phyloP scores from a whole-genome alignment of 371 early-diverging fungal species.

The Circinella minor region DNA sequence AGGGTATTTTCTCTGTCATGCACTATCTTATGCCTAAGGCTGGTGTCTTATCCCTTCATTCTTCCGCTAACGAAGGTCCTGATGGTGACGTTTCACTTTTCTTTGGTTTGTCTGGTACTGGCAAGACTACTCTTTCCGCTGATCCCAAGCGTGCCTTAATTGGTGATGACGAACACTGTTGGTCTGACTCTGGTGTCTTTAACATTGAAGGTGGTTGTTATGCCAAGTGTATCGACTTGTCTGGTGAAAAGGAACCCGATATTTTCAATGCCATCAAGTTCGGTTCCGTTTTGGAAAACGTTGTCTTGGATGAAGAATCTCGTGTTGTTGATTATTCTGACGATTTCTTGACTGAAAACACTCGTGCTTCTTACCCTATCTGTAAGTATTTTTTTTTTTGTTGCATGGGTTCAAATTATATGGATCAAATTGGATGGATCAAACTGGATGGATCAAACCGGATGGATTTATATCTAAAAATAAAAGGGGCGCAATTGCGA shows the following conservation, averaged over 20 bases:
- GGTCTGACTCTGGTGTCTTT: conserved; percentile 93
- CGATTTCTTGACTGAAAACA: conserved; percentile 88
- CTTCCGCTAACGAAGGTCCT: conserved; percentile 93
- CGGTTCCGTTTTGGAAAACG: conserved; percentile 94
- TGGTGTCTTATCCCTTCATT: conserved; percentile 94
- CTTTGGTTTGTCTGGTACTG: conserved; percentile 97
- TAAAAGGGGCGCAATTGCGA: no score
- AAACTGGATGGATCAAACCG: background rate
- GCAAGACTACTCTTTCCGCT: conserved; percentile 95
- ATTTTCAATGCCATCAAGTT: conserved; percentile 90
- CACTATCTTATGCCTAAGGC: conserved; percentile 89
- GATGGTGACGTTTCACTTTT: conserved; percentile 92
- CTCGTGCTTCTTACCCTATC: conserved; percentile 94
- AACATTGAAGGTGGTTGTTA: conserved; percentile 98
- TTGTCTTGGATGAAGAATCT: conserved; percentile 79
- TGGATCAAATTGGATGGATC: no score
- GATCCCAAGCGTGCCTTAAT: conserved; percentile 90
- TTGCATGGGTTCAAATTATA: no score
- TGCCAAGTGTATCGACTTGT: conserved; percentile 94
- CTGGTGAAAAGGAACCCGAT: conserved; percentile 95
- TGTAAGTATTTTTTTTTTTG: conserved; percentile 11
- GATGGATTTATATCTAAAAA: background rate
- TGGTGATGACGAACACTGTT: conserved; percentile 98
- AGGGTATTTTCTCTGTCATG: conserved; percentile 66
- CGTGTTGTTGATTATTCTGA: conserved; percentile 87